Conservation (phyloP, 139 green algal genomes). For the Chlorella vulgaris region DNA sequence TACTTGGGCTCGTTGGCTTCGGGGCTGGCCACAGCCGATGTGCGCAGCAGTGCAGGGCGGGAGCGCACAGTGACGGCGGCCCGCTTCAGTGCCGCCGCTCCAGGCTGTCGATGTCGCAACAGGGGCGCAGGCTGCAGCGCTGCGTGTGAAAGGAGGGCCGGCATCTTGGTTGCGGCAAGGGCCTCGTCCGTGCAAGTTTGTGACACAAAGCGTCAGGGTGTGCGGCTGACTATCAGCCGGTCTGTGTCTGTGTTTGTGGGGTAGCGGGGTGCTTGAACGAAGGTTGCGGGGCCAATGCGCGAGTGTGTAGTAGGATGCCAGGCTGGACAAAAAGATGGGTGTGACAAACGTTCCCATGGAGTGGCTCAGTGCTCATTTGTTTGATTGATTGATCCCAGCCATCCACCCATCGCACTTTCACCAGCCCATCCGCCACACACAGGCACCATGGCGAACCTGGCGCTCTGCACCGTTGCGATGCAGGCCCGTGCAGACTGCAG, state of each 20-base stretch:
- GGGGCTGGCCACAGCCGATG: background rate
- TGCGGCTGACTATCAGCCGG: too few relatives aligned
- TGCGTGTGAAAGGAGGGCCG: too few relatives aligned
- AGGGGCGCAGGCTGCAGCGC: too few relatives aligned
- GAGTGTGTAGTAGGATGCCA: too few relatives aligned
- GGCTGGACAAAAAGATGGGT: too few relatives aligned
- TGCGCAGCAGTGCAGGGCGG: background rate
- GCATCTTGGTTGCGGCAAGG: too few relatives aligned
- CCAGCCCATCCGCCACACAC: background rate
- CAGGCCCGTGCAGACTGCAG: background rate
- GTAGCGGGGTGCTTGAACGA: too few relatives aligned
- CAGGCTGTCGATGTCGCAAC: background rate
- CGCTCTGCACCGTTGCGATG: background rate
- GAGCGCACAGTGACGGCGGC: background rate
- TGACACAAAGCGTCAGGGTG: too few relatives aligned
- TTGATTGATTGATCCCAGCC: background rate
- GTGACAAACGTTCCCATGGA: too few relatives aligned
- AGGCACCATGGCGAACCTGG: background rate
- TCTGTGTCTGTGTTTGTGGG: too few relatives aligned
- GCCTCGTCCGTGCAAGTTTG: too few relatives aligned
- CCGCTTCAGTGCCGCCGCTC: background rate
- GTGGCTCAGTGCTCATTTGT: background rate
- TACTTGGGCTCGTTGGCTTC: background rate
- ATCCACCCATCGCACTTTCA: background rate
- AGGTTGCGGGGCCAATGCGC: too few relatives aligned